Percentiles rank a stretch among this genome's conserved stretches.
Evolutionary conservation across 257 asterid genomes (phyloP).

Genomic region (Rauvolfia tetraphylla): DNA sequence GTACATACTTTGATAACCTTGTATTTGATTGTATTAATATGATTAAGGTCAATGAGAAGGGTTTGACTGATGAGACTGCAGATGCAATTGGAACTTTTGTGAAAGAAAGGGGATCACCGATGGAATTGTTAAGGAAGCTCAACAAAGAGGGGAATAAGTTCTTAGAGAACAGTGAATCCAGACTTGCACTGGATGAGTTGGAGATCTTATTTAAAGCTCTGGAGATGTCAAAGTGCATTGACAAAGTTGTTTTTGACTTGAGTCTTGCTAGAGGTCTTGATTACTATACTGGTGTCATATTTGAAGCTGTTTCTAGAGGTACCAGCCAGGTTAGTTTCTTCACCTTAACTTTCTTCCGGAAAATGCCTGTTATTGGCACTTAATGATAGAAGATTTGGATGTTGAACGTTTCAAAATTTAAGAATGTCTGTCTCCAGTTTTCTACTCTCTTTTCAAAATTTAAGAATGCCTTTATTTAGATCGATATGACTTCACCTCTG

Average conservation of each 20-base stretch:
- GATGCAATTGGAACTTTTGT: slow-evolving; percentile 80
- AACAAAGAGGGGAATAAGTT: slow-evolving; percentile 65
- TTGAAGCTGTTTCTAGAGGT: slow-evolving; percentile 89
- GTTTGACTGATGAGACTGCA: slow-evolving; percentile 69
- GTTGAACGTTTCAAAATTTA: not conserved
- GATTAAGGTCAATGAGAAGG: slow-evolving; percentile 82
- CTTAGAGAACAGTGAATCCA: slow-evolving; percentile 58
- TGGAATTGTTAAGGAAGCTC: slow-evolving; percentile 63
- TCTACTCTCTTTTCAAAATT: not conserved
- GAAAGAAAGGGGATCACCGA: slow-evolving; percentile 74
- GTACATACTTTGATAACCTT: not conserved
- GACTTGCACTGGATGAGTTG: slow-evolving; percentile 68
- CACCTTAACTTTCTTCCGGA: not conserved
- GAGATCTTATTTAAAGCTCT: slow-evolving; percentile 78
- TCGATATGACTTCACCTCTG: not conserved
- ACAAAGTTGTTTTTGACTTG: slow-evolving; percentile 79
- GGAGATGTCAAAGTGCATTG: slow-evolving; percentile 58
- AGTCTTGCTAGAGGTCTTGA: slow-evolving; percentile 99
- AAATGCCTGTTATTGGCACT: not conserved
- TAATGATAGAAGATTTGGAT: not conserved
- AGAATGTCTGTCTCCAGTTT: not conserved
- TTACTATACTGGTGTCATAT: slow-evolving; percentile 96
- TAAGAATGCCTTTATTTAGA: not conserved
- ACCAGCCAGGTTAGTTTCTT: slow-evolving; percentile 58
- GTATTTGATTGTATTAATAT: not conserved